These are phyloP conservation scores for Rachicladosporium sp. DNA, from an alignment of 2,329 filamentous ascomycete species.

Conservation along the genomic window DNA sequence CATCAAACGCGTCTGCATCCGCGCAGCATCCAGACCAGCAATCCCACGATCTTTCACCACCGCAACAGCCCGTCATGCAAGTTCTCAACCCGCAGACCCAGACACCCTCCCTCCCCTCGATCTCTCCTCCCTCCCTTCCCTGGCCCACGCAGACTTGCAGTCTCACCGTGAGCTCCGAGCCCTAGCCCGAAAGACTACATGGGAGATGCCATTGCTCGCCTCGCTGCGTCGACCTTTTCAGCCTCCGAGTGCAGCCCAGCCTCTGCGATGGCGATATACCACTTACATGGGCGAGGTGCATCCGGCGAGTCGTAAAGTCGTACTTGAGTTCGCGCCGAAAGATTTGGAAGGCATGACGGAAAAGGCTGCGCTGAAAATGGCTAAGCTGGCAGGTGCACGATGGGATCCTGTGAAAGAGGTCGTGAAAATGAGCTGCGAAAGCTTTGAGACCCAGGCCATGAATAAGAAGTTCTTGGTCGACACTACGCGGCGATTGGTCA, in stretches of 20 bases:
- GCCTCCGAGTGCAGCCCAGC: conserved; percentile 52
- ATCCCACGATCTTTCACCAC: conserved; percentile 5
- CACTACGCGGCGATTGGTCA: conserved; percentile 59
- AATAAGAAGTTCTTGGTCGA: conserved; percentile 94
- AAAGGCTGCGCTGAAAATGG: conserved; percentile 63
- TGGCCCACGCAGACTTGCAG: conserved; percentile 79
- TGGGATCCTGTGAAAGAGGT: conserved; percentile 77
- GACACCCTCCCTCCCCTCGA: conserved; percentile 7
- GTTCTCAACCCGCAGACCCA: conserved; percentile 5
- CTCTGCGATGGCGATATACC: conserved; percentile 90
- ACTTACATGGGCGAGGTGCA: conserved; percentile 91
- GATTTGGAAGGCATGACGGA: conserved; percentile 57
- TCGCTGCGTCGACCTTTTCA: conserved; percentile 75
- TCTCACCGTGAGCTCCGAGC: conserved; percentile 78
- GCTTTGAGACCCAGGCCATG: conserved; percentile 73
- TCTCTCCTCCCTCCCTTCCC: conserved; percentile 58
- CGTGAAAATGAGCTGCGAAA: conserved; percentile 80
- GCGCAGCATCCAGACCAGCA: not conserved
- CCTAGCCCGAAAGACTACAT: conserved; percentile 75
- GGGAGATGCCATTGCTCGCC: conserved; percentile 83
- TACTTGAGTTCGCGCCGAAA: conserved; percentile 77
- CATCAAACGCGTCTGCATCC: no score
- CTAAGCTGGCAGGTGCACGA: conserved; percentile 72
- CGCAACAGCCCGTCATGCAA: conserved; percentile 3
- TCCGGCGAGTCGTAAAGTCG: conserved; percentile 84